Conservation (phyloP, 495 filamentous ascomycete species). For the Tuber borchii region DNA sequence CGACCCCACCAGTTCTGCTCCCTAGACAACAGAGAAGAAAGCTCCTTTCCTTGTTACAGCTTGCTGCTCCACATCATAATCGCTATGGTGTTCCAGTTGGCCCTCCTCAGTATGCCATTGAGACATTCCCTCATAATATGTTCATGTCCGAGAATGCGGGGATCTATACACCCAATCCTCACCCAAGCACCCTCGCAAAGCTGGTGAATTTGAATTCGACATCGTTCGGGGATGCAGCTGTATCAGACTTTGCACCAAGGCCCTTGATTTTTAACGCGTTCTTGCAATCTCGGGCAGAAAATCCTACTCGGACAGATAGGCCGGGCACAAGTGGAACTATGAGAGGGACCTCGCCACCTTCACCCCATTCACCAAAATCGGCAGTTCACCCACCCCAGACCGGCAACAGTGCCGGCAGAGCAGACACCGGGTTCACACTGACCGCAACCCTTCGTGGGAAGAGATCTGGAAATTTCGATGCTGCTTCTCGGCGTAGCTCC, state of each 20-base stretch:
- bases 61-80: constrained; percentile 82
- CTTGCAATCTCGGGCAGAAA: constrained; percentile 63
- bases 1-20: constrained; percentile 61
- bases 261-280: constrained; percentile 84
- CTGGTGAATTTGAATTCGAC: constrained; percentile 83
- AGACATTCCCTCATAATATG: constrained; percentile 81
- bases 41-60: constrained; percentile 75
- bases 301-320: constrained; percentile 58
- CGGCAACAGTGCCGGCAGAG: constrained; percentile 69
- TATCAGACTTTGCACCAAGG: constrained; percentile 51
- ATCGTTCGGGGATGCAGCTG: constrained; percentile 60
- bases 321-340: constrained; percentile 74
- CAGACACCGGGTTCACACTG: constrained; percentile 81
- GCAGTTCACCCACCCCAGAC: constrained; percentile 69
- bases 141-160: constrained; percentile 80
- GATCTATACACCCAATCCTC: constrained; percentile 64
- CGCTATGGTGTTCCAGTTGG: constrained; percentile 79
- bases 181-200: constrained; percentile 66
- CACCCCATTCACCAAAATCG: constrained; percentile 78
- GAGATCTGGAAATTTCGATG: constrained; percentile 89
- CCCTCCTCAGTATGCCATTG: constrained; percentile 87
- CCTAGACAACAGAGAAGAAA: constrained; percentile 88
- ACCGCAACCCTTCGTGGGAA: constrained; percentile 83
- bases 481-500: constrained; percentile 74
- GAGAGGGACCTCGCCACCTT: constrained; percentile 68